A percentile compares a stretch with the other conserved stretches of the same genome.
These are phyloP conservation scores for Begonia masoniana DNA, from an alignment of 306 rosid genomes.

Conservation along the genomic window DNA sequence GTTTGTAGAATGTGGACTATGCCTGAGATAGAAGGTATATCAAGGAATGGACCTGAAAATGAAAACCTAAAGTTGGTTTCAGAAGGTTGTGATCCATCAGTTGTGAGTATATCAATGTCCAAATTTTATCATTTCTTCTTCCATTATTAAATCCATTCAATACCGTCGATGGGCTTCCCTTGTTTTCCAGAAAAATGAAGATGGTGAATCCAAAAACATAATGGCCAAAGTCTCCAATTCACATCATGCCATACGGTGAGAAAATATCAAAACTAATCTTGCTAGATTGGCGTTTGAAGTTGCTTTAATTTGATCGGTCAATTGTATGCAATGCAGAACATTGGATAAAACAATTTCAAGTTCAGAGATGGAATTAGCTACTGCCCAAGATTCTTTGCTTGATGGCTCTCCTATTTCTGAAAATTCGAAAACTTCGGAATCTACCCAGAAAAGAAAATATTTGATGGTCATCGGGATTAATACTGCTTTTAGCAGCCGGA, in stretches of 20 bases:
- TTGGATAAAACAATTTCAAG: constrained; percentile 45
- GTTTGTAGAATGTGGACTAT: constrained; percentile 29
- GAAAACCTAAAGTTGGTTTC: constrained; percentile 19
- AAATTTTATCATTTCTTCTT: not conserved
- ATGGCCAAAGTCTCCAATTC: constrained; percentile 36
- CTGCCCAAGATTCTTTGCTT: constrained; percentile 33
- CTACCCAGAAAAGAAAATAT: constrained; percentile 29
- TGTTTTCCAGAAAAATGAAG: constrained; percentile 20
- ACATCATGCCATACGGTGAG: constrained; percentile 42
- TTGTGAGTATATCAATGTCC: constrained; percentile 19
- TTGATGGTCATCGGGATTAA: constrained; percentile 42
- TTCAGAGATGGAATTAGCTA: constrained; percentile 50
- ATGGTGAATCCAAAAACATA: constrained; percentile 21
- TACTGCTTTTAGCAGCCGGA: constrained; percentile 53
- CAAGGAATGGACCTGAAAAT: constrained; percentile 19
- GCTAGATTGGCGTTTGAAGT: not conserved
- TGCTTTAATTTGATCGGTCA: not conserved
- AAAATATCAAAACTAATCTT: not conserved
- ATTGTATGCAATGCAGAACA: constrained; percentile 18
- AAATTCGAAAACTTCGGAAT: constrained; percentile 15
- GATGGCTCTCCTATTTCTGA: constrained; percentile 24
- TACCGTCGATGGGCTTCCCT: not conserved
- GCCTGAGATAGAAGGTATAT: constrained; percentile 28
- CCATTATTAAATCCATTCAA: not conserved
- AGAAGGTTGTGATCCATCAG: constrained; percentile 25